Evolutionary conservation across 2,329 filamentous ascomycete species (phyloP), one percentile per base, ranked within the genome.

Genomic region (Nannizziopsis arthrosporioides): DNA sequence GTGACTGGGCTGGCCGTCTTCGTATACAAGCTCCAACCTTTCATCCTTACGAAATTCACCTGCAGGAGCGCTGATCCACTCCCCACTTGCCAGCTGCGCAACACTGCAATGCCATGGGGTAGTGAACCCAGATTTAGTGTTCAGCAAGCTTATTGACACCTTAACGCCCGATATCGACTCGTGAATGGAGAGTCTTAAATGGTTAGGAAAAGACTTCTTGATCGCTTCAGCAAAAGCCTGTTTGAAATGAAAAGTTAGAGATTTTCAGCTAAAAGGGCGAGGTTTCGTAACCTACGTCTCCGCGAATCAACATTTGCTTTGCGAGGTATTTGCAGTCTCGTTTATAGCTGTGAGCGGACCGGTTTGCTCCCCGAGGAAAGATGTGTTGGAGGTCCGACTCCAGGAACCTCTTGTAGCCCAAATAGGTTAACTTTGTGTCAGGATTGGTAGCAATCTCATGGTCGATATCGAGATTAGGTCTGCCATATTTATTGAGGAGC

Each of bases 71-170:
- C 42, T 44, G 10, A 34, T 19, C 42, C 42, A 44, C 34, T 44
- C 42, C 7, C 42, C 42, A 18, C 34, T 35, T 17, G 42, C 42
- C 9, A 44, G 31, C 17, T 44, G 42, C 9, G 31, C 31, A 18
- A 44, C 42, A n/a, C 31, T 17, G 31, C 42, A 44, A 18, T 44
- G 42, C 42, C 42, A 44, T 36, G 42, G 42, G 8, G 42, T 44
- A 19, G 42, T 44, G 11, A 44, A 44, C 9, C 42, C 42, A 6
- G 42, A 34, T 22, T 44, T 44, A 7, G 42, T 44, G 30, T 44
- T 44, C 17, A 44, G 10, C 30, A 44, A 14, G 15, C 42, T 35
- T 12, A 44, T 19, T 10, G 42, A 44, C 2, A 44, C 42, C 22
- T 44, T 44, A 30, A 35, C 34, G 12, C 34, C 18, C 9, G 31